Base-by-base conservation (phyloP, 371 early-diverging fungal species). In the Mucor lusitanicus region DNA sequence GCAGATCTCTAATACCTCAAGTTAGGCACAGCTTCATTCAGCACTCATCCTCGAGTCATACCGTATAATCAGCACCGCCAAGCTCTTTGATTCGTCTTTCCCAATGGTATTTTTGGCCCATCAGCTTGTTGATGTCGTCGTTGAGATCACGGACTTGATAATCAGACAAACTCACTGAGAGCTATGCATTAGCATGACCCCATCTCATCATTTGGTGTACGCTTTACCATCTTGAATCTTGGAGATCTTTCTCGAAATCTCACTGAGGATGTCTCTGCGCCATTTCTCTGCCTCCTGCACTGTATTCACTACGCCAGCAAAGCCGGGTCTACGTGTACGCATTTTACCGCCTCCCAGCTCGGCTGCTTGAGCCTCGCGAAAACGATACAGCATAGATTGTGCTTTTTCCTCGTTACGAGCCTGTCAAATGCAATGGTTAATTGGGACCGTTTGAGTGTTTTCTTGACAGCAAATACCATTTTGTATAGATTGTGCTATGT, bases 321-420 rank as follows among this genome's bases (percentile, higher is more conserved):
- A 82, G 27, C 81, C 89, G 1, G 97, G 97, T 61, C 97, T 85
- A 67, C 88, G 85, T 53, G 91, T 89, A 61, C 84, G 76, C 30
- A 78, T 74, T 59, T 84, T 73, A 44, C 83, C 75, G 61, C 91
- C 78, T 21, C 97, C 97, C n/a, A 91, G 75, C 70, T 96, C 94
- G 17, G 91, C 90, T 56, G 88, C 90, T 78, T 96, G 94, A 27
- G 96, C 96, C 73, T 94, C 95, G 68, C 97, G 93, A 83, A 97
- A 98, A 65, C 97, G 94, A 78, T 94, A 95, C 32, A 98, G 89
- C 97, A 97, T 97, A 46, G 98, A 97, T 90, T 97, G 95, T 25
- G 97, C 97, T 77, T 98, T 98, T 71, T 98, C 98, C 84, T 97
- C 93, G 82, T 97, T 97, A 78, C 97, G 91, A 33, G 98, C 98